These are phyloP conservation scores for Anethum foeniculum DNA, from an alignment of 140 eudicot genomes.

Conservation along the genomic window DNA sequence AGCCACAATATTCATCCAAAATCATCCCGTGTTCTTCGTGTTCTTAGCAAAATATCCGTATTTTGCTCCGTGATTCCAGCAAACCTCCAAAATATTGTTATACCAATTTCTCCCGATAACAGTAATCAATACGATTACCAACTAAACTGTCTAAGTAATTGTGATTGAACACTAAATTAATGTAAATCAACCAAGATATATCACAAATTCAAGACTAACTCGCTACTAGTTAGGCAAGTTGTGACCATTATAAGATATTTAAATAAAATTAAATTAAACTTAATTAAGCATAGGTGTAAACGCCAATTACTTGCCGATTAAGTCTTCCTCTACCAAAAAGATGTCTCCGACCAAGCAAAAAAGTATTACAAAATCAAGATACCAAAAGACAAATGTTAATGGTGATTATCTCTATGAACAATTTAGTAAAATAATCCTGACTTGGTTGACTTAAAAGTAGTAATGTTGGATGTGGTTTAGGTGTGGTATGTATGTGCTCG, in stretches of 20 bases:
- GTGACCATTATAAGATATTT: background rate
- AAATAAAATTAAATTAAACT: background rate
- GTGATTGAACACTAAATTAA: background rate
- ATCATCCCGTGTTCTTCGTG: too few species aligned
- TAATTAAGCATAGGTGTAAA: background rate
- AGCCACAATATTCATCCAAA: too few species aligned
- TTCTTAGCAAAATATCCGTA: too few species aligned
- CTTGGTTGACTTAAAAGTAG: slow-evolving; percentile 4
- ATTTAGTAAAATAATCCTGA: background rate
- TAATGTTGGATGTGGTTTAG: slow-evolving; percentile 1
- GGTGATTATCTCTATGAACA: background rate
- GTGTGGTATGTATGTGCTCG: background rate
- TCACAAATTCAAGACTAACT: background rate
- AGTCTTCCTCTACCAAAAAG: background rate
- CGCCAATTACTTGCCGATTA: background rate
- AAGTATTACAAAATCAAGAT: background rate
- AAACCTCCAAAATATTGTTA: too few species aligned
- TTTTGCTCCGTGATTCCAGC: too few species aligned
- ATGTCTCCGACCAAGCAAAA: slow-evolving; percentile 13
- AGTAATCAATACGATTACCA: background rate
- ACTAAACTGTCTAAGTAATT: background rate
- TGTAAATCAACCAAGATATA: too few species aligned
- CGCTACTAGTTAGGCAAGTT: slow-evolving; percentile 6
- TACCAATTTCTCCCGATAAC: too few species aligned
- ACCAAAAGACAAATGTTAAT: background rate